A percentile compares a stretch with the other conserved stretches of the same genome.
Conservation (phyloP, 1,284 basidiomycete species). For the Cutaneotrichosporon cavernicola region DNA sequence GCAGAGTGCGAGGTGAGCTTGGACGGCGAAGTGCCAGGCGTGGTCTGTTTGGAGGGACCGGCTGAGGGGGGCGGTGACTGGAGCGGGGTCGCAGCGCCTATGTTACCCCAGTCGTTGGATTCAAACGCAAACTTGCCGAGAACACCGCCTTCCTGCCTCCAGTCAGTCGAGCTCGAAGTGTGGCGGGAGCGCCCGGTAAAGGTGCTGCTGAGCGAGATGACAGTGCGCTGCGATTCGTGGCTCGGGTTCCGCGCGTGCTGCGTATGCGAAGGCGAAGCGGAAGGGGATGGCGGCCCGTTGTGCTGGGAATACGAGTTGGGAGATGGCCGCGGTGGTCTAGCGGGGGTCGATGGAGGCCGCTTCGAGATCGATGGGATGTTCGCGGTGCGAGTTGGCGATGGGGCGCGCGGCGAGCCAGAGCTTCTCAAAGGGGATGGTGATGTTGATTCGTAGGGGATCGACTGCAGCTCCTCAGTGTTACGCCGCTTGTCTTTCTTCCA, state of each 20-base stretch:
- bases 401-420: background rate
- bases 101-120: constrained; percentile 14
- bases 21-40: constrained; percentile 1
- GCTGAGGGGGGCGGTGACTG: background rate
- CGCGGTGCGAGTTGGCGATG: background rate
- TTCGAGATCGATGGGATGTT: background rate
- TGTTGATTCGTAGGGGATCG: constrained; percentile 7
- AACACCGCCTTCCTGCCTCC: constrained; percentile 25
- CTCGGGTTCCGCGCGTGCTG: background rate
- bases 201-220: constrained; percentile 23
- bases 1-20: background rate
- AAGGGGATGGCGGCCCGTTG: background rate
- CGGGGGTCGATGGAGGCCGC: background rate
- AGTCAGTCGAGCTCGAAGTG: constrained; percentile 13
- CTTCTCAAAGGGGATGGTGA: background rate
- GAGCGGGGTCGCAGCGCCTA: constrained; percentile 1
- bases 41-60: background rate
- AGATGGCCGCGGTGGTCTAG: background rate
- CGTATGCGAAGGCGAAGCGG: background rate
- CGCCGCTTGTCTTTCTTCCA: constrained; percentile 13
- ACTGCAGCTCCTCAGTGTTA: constrained; percentile 1
- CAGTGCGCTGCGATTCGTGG: constrained; percentile 16
- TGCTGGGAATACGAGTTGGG: background rate
- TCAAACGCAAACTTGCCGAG: constrained; percentile 26
- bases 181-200: constrained; percentile 16